Evolutionary conservation across 345 rosid genomes (phyloP).

Genomic region (Camelina neglecta): DNA sequence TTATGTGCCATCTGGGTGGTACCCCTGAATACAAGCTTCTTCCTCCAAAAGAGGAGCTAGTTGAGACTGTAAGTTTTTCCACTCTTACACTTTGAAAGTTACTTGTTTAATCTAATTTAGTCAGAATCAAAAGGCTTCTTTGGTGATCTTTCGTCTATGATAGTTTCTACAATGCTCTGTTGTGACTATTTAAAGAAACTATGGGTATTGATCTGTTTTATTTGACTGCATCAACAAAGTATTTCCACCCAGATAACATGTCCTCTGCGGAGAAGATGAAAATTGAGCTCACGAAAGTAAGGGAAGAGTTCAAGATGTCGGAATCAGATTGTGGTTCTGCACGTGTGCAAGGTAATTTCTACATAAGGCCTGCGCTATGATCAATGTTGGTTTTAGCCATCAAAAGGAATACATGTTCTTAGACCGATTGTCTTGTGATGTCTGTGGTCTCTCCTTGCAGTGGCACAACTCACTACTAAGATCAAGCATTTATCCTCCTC

Average conservation of each 20-base stretch:
- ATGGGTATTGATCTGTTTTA: slow-evolving; percentile 36
- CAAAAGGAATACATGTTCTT: background rate
- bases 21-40: slow-evolving; percentile 53
- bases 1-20: slow-evolving; percentile 44
- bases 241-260: slow-evolving; percentile 92
- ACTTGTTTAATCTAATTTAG: background rate
- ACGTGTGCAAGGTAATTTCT: slow-evolving; percentile 78
- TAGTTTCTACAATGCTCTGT: slow-evolving; percentile 15
- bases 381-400: slow-evolving; percentile 6
- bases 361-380: slow-evolving; percentile 1
- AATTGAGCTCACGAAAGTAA: slow-evolving; percentile 73
- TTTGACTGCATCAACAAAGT: slow-evolving; percentile 48
- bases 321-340: slow-evolving; percentile 96
- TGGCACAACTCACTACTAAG: slow-evolving; percentile 88
- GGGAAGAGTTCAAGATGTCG: slow-evolving; percentile 91
- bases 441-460: slow-evolving; percentile 55
- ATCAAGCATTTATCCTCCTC: slow-evolving; percentile 81
- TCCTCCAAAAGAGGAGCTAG: slow-evolving; percentile 75
- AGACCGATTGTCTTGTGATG: slow-evolving; percentile 25
- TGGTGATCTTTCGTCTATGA: slow-evolving; percentile 11
- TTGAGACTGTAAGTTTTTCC: slow-evolving; percentile 66
- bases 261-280: slow-evolving; percentile 85
- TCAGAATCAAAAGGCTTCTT: slow-evolving; percentile 12
- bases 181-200: background rate
- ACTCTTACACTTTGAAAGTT: background rate